Evolutionary conservation across 768 basidiomycete genomes (phyloP), one percentile per base, ranked within the genome.

Genomic region (Cystobasidium onofrii): DNA sequence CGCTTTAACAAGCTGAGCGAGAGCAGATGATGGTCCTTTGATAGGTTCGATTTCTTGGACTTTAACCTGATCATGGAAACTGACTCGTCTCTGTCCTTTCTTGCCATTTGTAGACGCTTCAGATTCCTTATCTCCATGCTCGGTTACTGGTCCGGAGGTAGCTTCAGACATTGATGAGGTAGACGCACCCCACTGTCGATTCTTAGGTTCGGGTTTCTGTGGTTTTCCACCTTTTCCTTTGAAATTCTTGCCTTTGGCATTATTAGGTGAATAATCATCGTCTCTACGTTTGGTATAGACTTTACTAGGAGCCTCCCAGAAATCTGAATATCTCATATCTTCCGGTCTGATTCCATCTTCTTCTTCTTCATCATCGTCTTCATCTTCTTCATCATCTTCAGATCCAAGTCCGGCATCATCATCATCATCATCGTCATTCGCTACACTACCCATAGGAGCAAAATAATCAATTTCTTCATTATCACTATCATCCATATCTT

Each of bases 381-480:
- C 41, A 23, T 67, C 65, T 9, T 52, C 44, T 4, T 33, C 55
- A 13, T 67, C 65, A 52, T 67, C 65, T 43, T 50, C 65, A 46
- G 39, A 39, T 39, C 46, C 46, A 50, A 39, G 39, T 6, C 23
- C 57, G 4, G 15, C 29, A 50, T 50, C 46, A 50, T 20, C 18
- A 4, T 27, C 57, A 9, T 34, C 69, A 12, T 27, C 69, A 34
- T 60, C 69, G 23, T 71, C 69, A 33, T 43, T 29, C 50, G 55
- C 67, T 43, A 12, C 62, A n/a, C 31, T 29, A 41, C 9, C 62
- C 6, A 9, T 29, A 27, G 27, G 25, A 33, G 54, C 69, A 25
- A 71, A 71, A 46, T 71, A 71, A 55, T 71, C 69, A 36, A 71
- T 60, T 39, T 71, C 69, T 36, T 71, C 69, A 71, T 71, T 46